Evolutionary conservation across 306 rosid genomes (phyloP).

Genomic region (Dalbergia oliveri): DNA sequence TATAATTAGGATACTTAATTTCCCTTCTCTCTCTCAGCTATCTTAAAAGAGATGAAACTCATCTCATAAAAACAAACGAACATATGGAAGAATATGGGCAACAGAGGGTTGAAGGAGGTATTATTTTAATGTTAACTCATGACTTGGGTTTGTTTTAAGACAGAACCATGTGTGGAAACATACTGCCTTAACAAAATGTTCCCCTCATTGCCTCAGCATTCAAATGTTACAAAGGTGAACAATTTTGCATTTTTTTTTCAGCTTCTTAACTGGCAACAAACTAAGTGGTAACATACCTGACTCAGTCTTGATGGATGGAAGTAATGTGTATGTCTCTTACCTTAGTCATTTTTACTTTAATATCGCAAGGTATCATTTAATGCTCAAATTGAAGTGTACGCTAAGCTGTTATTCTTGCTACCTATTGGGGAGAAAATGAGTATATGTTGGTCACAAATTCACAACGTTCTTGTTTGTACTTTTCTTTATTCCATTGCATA

Average conservation of each 20-base stretch:
- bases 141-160: slow-evolving; percentile 11
- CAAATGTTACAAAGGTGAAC: slow-evolving; percentile 37
- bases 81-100: not conserved
- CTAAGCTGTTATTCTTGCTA: slow-evolving; percentile 5
- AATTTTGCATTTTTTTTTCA: slow-evolving; percentile 45
- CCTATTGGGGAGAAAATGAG: slow-evolving; percentile 3
- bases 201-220: slow-evolving; percentile 38
- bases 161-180: slow-evolving; percentile 23
- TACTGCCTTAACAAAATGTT: not conserved
- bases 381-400: slow-evolving; percentile 9
- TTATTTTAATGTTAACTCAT: slow-evolving; percentile 12
- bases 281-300: slow-evolving; percentile 73
- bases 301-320: slow-evolving; percentile 74
- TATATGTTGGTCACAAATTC: slow-evolving; percentile 5
- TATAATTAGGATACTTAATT: not conserved
- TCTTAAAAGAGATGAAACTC: slow-evolving; percentile 32
- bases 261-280: slow-evolving; percentile 79
- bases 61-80: not conserved
- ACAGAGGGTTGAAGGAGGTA: not conserved
- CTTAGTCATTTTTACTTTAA: slow-evolving; percentile 40
- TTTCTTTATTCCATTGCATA: slow-evolving; percentile 28
- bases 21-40: slow-evolving; percentile 27
- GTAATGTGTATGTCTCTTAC: slow-evolving; percentile 70
- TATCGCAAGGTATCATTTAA: slow-evolving; percentile 20
- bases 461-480: slow-evolving; percentile 6